Evolutionary conservation across 805 yeast genomes (phyloP).

Genomic region (Scheffersomyces coipomensis): DNA sequence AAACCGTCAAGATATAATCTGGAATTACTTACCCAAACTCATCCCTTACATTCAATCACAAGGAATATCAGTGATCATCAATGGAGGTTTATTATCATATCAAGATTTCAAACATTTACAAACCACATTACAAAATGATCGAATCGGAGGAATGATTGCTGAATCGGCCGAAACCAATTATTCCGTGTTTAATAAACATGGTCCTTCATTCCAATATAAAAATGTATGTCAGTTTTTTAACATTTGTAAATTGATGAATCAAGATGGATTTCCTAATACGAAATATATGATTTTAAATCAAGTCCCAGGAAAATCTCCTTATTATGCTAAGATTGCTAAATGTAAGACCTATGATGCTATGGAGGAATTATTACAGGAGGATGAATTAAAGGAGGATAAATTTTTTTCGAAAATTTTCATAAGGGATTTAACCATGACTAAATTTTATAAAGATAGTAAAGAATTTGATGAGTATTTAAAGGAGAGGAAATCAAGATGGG

Average conservation of each 20-base stretch:
- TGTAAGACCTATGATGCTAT: constrained; percentile 56
- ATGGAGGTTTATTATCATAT: constrained; percentile 68
- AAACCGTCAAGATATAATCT: constrained; percentile 76
- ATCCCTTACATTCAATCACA: constrained; percentile 58
- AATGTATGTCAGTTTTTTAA: constrained; percentile 55
- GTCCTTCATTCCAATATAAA: constrained; percentile 52
- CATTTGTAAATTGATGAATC: constrained; percentile 55
- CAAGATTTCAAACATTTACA: constrained; percentile 55
- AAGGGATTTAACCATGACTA: constrained; percentile 31
- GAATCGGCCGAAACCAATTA: constrained; percentile 87
- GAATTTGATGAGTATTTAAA: not conserved
- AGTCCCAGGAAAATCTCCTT: constrained; percentile 69
- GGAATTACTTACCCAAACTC: constrained; percentile 65
- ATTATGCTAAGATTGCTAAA: constrained; percentile 52
- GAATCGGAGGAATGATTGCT: constrained; percentile 91
- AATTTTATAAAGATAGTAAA: constrained; percentile 9
- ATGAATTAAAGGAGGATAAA: constrained; percentile 36
- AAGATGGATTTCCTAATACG: constrained; percentile 63
- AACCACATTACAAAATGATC: constrained; percentile 48
- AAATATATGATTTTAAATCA: constrained; percentile 79
- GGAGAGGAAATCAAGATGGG: not conserved
- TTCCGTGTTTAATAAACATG: constrained; percentile 55
- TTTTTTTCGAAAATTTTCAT: constrained; percentile 31
- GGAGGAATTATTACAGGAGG: constrained; percentile 26
- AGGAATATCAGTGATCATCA: constrained; percentile 72